A percentile compares a stretch with the other conserved stretches of the same genome.
These are phyloP conservation scores for Pichia occidentalis DNA, from an alignment of 805 yeast genomes.

Conservation along the genomic window DNA sequence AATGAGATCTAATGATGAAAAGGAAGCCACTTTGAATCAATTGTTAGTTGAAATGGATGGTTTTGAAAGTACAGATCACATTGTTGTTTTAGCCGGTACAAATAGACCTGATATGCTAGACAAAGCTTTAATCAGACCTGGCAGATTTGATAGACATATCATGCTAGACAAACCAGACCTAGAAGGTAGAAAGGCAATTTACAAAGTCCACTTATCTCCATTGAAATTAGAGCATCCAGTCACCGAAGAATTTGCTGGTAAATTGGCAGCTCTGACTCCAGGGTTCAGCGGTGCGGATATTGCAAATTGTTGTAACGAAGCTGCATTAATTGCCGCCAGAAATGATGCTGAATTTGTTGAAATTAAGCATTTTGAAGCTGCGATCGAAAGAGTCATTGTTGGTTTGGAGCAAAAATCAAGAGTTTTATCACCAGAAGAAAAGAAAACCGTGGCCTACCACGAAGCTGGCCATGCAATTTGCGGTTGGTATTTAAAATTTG, in stretches of 20 bases:
- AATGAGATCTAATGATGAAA: conserved; percentile 92
- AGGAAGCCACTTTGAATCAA: conserved; percentile 94
- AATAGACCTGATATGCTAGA: conserved; percentile 93
- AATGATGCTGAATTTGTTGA: conserved; percentile 62
- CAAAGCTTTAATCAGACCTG: conserved; percentile 91
- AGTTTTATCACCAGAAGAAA: conserved; percentile 78
- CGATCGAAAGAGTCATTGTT: conserved; percentile 95
- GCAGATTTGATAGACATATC: conserved; percentile 94
- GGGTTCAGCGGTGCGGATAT: conserved; percentile 99
- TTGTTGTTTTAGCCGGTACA: conserved; percentile 96
- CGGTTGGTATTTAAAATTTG: conserved; percentile 89
- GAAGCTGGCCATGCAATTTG: conserved; percentile 99
- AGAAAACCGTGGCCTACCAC: conserved; percentile 88
- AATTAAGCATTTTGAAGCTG: conserved; percentile 82
- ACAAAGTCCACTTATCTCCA: conserved; percentile 74
- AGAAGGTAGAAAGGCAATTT: conserved; percentile 91
- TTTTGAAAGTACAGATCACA: conserved; percentile 82
- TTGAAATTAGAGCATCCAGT: conserved; percentile 49
- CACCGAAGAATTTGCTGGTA: conserved; percentile 63
- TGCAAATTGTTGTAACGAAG: conserved; percentile 95
- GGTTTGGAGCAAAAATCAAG: conserved; percentile 90
- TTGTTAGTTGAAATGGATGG: conserved; percentile 98
- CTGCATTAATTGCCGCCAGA: conserved; percentile 95
- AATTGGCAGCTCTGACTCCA: conserved; percentile 92
- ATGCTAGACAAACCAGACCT: conserved; percentile 89